Conservation (phyloP, 106 monocot species). For the Platanthera zijinensis region DNA sequence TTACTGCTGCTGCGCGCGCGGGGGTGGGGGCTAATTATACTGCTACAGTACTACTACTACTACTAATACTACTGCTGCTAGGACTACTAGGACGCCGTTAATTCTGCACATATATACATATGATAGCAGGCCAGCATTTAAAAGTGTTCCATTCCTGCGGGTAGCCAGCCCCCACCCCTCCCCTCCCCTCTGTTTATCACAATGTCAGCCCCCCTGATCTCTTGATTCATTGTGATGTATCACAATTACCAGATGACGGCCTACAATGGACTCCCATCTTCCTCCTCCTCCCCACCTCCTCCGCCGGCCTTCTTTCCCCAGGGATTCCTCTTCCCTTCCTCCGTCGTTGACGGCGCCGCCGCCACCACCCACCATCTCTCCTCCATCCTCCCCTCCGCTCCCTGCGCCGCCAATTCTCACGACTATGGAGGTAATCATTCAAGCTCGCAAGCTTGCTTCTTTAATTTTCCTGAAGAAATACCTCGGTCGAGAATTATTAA, state of each 20-base stretch:
- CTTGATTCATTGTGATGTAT: conserved; percentile 5
- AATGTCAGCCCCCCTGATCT: neutral
- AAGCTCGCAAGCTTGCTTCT: neutral
- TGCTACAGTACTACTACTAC: neutral
- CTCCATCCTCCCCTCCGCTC: conserved; percentile 8
- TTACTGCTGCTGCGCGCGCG: neutral
- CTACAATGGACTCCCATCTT: conserved; percentile 47
- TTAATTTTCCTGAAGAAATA: neutral
- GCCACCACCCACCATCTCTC: conserved; percentile 11
- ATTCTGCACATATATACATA: neutral
- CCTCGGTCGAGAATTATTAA: neutral
- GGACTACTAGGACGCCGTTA: neutral
- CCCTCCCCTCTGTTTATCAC: neutral
- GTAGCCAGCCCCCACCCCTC: neutral
- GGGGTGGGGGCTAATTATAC: neutral
- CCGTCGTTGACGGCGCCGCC: conserved; percentile 6
- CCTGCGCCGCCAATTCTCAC: conserved; percentile 18
- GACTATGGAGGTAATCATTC: conserved; percentile 31
- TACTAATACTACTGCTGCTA: neutral
- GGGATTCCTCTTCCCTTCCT: neutral
- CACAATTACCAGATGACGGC: conserved; percentile 22
- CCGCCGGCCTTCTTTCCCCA: conserved; percentile 52
- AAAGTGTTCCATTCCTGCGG: neutral
- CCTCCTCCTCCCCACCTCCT: conserved; percentile 57
- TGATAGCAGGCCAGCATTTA: neutral